A percentile compares a stretch with the other conserved stretches of the same genome.
These are phyloP conservation scores for Cucumis cinereus DNA, from an alignment of 306 rosid genomes.

Conservation along the genomic window DNA sequence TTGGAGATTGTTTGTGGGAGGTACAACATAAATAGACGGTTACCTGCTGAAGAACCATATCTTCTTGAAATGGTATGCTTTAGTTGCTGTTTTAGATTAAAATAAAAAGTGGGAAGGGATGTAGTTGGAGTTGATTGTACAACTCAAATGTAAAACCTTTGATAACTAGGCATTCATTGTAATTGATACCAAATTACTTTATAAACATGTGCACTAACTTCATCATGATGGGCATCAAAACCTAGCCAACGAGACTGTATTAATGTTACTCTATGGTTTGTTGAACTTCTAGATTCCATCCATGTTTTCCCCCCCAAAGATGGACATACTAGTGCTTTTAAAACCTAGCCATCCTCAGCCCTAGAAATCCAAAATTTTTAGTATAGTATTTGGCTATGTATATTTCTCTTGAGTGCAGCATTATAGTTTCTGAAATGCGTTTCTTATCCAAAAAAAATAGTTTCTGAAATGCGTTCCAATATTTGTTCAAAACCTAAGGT, in stretches of 20 bases:
- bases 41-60: conserved; percentile 48
- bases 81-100: background rate
- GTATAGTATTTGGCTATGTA: background rate
- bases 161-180: background rate
- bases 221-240: background rate
- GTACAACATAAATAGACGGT: conserved; percentile 47
- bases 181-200: background rate
- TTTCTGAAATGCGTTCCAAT: background rate
- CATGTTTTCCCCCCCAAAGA: background rate
- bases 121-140: background rate
- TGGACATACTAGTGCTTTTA: background rate
- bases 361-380: background rate
- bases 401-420: background rate
- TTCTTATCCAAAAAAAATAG: too few relatives aligned
- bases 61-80: conserved; percentile 61
- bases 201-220: background rate
- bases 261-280: background rate
- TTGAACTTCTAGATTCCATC: background rate
- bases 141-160: background rate
- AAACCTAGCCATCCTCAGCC: background rate
- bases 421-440: background rate
- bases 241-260: background rate
- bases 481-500: background rate
- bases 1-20: conserved; percentile 78
- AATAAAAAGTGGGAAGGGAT: background rate